Evolutionary conservation across 1,284 basidiomycete species (phyloP).

Genomic region (Cerioporus squamosus): DNA sequence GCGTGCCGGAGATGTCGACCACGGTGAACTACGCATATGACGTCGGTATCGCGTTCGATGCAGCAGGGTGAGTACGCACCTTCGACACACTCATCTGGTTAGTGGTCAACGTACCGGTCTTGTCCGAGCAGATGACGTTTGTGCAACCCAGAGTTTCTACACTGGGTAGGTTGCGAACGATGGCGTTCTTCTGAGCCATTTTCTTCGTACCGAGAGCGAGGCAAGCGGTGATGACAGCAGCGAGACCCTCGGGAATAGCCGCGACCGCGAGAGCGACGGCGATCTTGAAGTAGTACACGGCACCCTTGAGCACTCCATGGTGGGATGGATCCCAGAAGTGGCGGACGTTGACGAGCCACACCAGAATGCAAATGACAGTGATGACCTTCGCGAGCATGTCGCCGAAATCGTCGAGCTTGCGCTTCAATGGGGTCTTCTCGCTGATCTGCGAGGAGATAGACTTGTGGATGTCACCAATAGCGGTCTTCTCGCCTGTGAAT

Average conservation of each 20-base stretch:
- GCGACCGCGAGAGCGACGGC: constrained; percentile 96
- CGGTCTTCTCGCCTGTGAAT: constrained; percentile 84
- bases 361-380: constrained; percentile 91
- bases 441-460: constrained; percentile 88
- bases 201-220: constrained; percentile 95
- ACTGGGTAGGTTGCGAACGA: constrained; percentile 93
- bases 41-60: constrained; percentile 9
- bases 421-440: constrained; percentile 94
- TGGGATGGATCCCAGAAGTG: constrained; percentile 95
- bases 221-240: constrained; percentile 96
- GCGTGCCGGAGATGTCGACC: constrained; percentile 58
- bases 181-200: constrained; percentile 98
- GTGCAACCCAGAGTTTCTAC: constrained; percentile 97
- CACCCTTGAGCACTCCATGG: constrained; percentile 87
- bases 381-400: constrained; percentile 97
- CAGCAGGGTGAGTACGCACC: constrained; percentile 46
- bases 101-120: constrained; percentile 94
- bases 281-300: constrained; percentile 98
- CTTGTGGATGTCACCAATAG: constrained; percentile 94
- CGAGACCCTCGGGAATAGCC: constrained; percentile 94
- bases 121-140: constrained; percentile 97
- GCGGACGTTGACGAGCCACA: constrained; percentile 94
- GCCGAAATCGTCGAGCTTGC: constrained; percentile 96
- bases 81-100: constrained; percentile 95
- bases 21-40: constrained; percentile 66